phyloP scores from a whole-genome alignment of 179 eudicot genomes.

The Silene coronaria region DNA sequence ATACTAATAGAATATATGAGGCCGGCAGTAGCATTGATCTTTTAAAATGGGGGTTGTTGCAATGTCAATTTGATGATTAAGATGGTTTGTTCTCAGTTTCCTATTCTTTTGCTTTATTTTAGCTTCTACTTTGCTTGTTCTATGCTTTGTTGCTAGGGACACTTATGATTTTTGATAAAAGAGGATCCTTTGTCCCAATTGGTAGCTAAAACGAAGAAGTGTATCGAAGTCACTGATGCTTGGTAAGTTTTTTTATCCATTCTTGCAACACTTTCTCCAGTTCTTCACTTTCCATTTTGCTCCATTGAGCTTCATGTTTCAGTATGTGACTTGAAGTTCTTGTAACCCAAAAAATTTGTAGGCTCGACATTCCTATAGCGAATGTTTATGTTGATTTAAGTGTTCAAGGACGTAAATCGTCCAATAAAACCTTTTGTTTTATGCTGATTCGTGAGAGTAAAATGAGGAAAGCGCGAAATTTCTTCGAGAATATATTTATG shows the following conservation, averaged over 20 bases:
- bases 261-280: neutral
- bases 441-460: neutral
- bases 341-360: conserved; percentile 6
- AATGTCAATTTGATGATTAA: conserved; percentile 13
- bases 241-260: neutral
- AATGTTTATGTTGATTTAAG: neutral
- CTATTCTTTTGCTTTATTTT: neutral
- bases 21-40: conserved; percentile 18
- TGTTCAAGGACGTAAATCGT: neutral
- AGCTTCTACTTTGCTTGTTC: conserved; percentile 9
- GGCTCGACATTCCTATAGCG: neutral
- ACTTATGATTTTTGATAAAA: conserved; percentile 8
- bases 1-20: conserved; percentile 5
- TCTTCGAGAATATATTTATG: neutral
- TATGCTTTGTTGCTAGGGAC: conserved; percentile 15
- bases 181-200: conserved; percentile 5
- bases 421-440: neutral
- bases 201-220: conserved; percentile 4
- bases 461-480: neutral
- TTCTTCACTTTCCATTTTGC: neutral
- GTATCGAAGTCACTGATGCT: neutral
- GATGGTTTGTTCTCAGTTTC: conserved; percentile 6
- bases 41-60: conserved; percentile 15
- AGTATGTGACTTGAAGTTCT: neutral
- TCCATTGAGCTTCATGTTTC: neutral